Evolutionary conservation across 768 basidiomycete genomes (phyloP), one percentile per base, ranked within the genome.

Genomic region (Gloeophyllum trabeum): DNA sequence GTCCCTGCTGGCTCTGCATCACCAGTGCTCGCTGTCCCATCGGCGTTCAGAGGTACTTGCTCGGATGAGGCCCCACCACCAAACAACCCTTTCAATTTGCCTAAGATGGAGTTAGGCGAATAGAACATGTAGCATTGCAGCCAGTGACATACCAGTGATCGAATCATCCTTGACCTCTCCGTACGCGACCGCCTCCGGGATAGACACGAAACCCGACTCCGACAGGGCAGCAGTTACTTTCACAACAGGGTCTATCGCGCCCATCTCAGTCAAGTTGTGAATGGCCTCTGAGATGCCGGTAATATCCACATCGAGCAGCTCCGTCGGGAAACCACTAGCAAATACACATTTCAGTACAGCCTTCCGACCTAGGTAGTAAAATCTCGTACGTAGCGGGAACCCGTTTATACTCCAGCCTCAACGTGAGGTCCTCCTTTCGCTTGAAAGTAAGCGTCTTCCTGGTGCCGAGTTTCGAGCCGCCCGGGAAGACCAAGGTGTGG

Each of bases 401-500:
- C 22, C 65, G 63, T 65, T 82, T 81, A 63, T 97, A 94, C 43
- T 76, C 73, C 45, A 98, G 67, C 53, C 73, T 74, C 44, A 99
- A 66, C 1, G 70, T 62, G 47, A 97, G 87, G 53, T 97, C 89
- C 5, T 84, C 79, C 51, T 79, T 81, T 43, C 87, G 76, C 61
- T 84, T 88, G 59, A 96, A 79, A 4, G 86, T 81, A 44, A 96
- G 56, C 1, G 81, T 85, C 68, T 96, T 94, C 65, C 81, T 90
- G 20, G 77, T 76, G 23, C 83, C 87, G 3, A 71, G 63, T 60
- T 83, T 87, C 1, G 87, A 77, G 2, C 83, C 81, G 3, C 72
- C 61, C 0, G 87, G 79, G 69, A 93, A 94, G 30, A 96, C 70
- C 12, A 71, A 60, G 1, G 82, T 81, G 24, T 76, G 75, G 51